Base-by-base conservation (phyloP, 805 yeast species). In the Saccharomycopsis javanensis region DNA sequence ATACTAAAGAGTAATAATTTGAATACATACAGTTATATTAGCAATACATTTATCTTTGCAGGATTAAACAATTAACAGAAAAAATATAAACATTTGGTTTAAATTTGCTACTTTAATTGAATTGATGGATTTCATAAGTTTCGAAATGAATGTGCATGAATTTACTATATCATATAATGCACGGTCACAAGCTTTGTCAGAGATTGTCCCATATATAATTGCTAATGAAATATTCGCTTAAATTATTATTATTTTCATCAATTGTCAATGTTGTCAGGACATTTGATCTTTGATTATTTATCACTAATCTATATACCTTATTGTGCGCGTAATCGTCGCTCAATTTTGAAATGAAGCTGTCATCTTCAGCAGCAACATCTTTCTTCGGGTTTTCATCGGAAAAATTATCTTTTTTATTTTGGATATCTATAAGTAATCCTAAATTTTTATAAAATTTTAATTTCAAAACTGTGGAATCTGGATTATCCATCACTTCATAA, bases 201-300 rank as follows among this genome's bases (percentile, higher is more conserved):
- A 80, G 62, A 55, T 79, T 76, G 60, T 86, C 94, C 96, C 96
- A 88, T 33, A 88, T 79, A 66, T 80, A 85, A 65, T 88, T 87
- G 13, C 88, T 78, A 31, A 86, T 78, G 67, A 86, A 87, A 64
- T 77, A 84, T 58, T 82, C 83, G 64, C 86, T 80, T 60, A 82
- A 80, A 58, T 80, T 77, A 33, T 74, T 72, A 50, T 76, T 53
- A 6, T 31, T 35, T 31, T 58, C 57, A 20, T 58, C 61, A 46
- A 60, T 56, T 1, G 50, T 55, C 48, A 60, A 54, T 2, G 58
- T 55, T 7, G 62, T 60, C 15, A 53, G 38, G 8, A 57, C 35
- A 38, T 60, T 60, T 2, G 59, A 51, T 28, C 56, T n/a, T n/a
- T 50, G 54, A 46, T 60, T 60, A 15, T 55, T 58, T 10, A 60